Percentiles rank a stretch among this genome's conserved stretches.
These are phyloP conservation scores for Colletotrichum brevisporum DNA, from an alignment of 2,329 filamentous ascomycete genomes.

Conservation along the genomic window DNA sequence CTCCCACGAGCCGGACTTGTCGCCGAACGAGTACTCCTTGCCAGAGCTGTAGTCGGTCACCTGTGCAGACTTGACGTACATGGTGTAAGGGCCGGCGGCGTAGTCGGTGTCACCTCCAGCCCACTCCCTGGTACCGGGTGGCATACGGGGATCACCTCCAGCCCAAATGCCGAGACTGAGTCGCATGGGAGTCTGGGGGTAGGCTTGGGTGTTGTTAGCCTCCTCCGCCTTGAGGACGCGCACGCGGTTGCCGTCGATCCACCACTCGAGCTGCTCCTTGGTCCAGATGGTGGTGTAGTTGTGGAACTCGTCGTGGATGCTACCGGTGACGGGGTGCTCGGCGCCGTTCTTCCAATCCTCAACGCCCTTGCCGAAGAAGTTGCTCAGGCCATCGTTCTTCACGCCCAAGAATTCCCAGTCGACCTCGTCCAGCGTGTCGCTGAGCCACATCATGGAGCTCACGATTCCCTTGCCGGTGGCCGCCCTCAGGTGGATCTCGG, in stretches of 20 bases:
- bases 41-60: slow-evolving; percentile 73
- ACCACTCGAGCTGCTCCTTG: slow-evolving; percentile 74
- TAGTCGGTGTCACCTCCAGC: slow-evolving; percentile 80
- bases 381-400: slow-evolving; percentile 76
- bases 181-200: slow-evolving; percentile 83
- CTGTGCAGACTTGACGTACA: slow-evolving; percentile 76
- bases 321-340: slow-evolving; percentile 68
- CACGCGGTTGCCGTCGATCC: slow-evolving; percentile 76
- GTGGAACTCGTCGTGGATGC: slow-evolving; percentile 74
- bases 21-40: slow-evolving; percentile 76
- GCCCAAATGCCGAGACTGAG: slow-evolving; percentile 78
- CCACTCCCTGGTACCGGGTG: slow-evolving; percentile 74
- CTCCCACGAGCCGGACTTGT: slow-evolving; percentile 72
- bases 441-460: slow-evolving; percentile 86
- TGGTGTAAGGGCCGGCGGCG: slow-evolving; percentile 75
- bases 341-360: slow-evolving; percentile 74
- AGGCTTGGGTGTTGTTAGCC: slow-evolving; percentile 73
- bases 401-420: slow-evolving; percentile 88
- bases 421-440: slow-evolving; percentile 87
- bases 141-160: slow-evolving; percentile 69
- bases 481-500: slow-evolving; percentile 84
- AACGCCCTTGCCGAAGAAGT: slow-evolving; percentile 85
- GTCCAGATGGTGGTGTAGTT: slow-evolving; percentile 86
- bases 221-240: slow-evolving; percentile 74
- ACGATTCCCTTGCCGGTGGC: slow-evolving; percentile 82